A percentile compares a stretch with the other conserved stretches of the same genome.
phyloP scores from a whole-genome alignment of 257 asterid genomes.

The Euphrasia confusa region DNA sequence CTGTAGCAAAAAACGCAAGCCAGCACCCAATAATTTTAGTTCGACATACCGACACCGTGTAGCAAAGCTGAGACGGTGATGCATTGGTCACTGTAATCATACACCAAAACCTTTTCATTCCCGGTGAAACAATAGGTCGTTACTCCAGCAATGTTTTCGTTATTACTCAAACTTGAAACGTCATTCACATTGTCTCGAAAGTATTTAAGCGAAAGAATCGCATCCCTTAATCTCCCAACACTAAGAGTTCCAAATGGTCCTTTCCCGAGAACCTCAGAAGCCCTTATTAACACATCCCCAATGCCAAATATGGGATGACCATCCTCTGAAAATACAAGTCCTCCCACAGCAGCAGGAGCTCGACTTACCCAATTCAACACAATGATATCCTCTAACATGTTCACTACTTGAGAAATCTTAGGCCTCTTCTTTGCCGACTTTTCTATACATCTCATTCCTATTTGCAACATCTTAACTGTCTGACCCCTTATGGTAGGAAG shows the following conservation, averaged over 20 bases:
- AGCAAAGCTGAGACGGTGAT: not conserved
- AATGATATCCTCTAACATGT: slow-evolving; percentile 23
- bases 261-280: slow-evolving; percentile 24
- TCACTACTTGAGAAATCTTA: slow-evolving; percentile 24
- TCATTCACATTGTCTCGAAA: no score
- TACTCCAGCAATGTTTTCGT: slow-evolving; percentile 22
- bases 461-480: slow-evolving; percentile 23
- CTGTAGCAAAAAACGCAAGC: no score
- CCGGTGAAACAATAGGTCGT: slow-evolving; percentile 25
- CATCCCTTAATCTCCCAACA: slow-evolving; percentile 26
- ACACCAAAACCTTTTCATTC: slow-evolving; percentile 24
- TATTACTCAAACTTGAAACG: no score
- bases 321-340: no score
- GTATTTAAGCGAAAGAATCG: not conserved
- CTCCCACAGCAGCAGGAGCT: no score
- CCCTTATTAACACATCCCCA: no score
- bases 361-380: no score
- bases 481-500: slow-evolving; percentile 7
- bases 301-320: no score
- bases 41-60: not conserved
- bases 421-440: slow-evolving; percentile 26
- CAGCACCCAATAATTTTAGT: no score
- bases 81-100: not conserved
- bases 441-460: slow-evolving; percentile 26
- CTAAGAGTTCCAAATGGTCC: no score